phyloP scores from a whole-genome alignment of 768 basidiomycete species.

The Leucocoprinus birnbaumii region DNA sequence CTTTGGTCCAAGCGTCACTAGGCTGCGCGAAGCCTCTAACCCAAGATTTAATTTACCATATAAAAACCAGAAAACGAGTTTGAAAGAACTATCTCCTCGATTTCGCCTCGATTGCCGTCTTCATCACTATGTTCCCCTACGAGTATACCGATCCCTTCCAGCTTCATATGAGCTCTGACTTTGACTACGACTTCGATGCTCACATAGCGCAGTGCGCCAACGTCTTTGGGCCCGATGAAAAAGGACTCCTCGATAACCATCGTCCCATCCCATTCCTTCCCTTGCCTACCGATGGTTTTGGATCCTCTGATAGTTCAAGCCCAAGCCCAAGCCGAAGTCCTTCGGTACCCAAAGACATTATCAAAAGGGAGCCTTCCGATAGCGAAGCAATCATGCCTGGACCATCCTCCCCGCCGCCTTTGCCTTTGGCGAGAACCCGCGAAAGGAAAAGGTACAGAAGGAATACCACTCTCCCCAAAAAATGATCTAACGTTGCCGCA shows the following conservation, averaged over 20 bases:
- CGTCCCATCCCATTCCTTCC: constrained; percentile 3
- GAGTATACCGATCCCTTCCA: constrained; percentile 8
- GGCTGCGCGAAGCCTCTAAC: constrained; percentile 8
- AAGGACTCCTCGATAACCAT: constrained; percentile 4
- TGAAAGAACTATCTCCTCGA: constrained; percentile 1
- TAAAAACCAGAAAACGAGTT: constrained; percentile 8
- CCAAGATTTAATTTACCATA: constrained; percentile 10
- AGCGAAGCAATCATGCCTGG: neutral
- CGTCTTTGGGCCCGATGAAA: constrained; percentile 8
- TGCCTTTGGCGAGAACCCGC: neutral
- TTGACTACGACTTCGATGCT: constrained; percentile 11
- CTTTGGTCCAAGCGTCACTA: constrained; percentile 11
- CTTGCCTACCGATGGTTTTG: constrained; percentile 4
- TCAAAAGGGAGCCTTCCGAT: constrained; percentile 3
- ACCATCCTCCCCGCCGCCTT: neutral
- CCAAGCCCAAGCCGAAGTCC: constrained; percentile 8
- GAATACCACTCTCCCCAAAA: neutral
- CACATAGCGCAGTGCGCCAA: constrained; percentile 9
- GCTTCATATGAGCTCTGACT: constrained; percentile 6
- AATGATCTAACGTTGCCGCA: neutral
- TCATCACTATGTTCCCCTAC: constrained; percentile 6
- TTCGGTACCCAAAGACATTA: neutral
- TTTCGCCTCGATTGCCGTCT: neutral
- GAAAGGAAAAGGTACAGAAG: constrained; percentile 6
- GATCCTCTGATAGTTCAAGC: constrained; percentile 6